A percentile compares a stretch with the other conserved stretches of the same genome.
Conservation (phyloP, 805 yeast species). For the Saccharomycopsis sp. region DNA sequence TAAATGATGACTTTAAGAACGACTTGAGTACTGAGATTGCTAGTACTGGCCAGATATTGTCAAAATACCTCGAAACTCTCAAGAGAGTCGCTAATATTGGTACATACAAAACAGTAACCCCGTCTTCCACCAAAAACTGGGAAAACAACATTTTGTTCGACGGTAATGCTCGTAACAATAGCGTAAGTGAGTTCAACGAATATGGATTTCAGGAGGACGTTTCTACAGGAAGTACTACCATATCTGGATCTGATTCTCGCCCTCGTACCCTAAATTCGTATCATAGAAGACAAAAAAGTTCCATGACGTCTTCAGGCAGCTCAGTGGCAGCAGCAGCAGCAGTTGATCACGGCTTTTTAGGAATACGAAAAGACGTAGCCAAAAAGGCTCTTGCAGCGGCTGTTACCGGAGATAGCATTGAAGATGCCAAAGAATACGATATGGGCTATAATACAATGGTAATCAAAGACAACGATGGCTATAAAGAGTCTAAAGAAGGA, state of each 20-base stretch:
- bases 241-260: not conserved
- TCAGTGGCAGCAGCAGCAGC: not conserved
- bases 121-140: slow-evolving; percentile 2
- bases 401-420: not conserved
- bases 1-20: slow-evolving; percentile 56
- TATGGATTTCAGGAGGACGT: not conserved
- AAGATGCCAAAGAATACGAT: not conserved
- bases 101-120: not conserved
- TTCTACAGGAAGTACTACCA: not conserved
- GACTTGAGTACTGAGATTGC: slow-evolving; percentile 55
- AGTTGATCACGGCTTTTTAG: not conserved
- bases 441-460: not conserved
- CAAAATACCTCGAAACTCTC: slow-evolving; percentile 30
- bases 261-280: not conserved
- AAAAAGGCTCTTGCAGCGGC: not conserved
- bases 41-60: slow-evolving; percentile 50
- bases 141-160: not conserved
- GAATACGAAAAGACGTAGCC: not conserved
- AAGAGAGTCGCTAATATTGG: slow-evolving; percentile 25
- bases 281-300: not conserved
- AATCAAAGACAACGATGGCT: not conserved
- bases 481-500: slow-evolving; percentile 3
- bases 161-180: slow-evolving; percentile 25
- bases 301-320: not conserved
- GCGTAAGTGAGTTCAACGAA: slow-evolving; percentile 20